Base-by-base conservation (phyloP, 768 basidiomycete genomes). In the Xerocomus brunneocitrinus region DNA sequence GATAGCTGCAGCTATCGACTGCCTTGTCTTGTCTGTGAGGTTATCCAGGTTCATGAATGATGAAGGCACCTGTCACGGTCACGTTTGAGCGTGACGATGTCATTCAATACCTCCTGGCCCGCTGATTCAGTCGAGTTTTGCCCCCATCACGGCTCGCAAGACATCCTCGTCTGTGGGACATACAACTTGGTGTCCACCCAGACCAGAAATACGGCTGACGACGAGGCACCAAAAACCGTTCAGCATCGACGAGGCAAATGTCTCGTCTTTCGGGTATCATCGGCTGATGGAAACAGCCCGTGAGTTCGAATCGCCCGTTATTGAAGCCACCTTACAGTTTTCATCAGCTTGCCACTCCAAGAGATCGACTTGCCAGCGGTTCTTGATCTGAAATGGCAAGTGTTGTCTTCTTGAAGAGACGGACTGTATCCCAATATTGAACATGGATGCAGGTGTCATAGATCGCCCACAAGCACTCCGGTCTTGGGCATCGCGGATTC, bases 61-160 rank as follows among this genome's bases (percentile, higher is more conserved):
- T 73, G 32, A 39, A 10, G 38, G 19, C 0, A 3, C 19, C 19
- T 25, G 40, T 58, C 56, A 55, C 48, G 6, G 58, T 54, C 54
- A 59, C 47, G 25, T 39, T 19, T 5, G 1, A 19, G 19, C 19
- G 8, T 35, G 27, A 5, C 1, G 10, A 56, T 40, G 55, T 4
- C n/a, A 0, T 63, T 79, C 60, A 83, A 91, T 68, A 95, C 93
- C 1, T 69, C 74, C n/a, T 85, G 82, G 62, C 92, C 92, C 9
- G 94, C 93, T 22, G 94, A 97, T 69, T 83, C 88, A 10, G 78
- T 93, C 50, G 97, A 98, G 62, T 98, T 94, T 67, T 94, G 91
- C 60, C 95, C 94, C 5, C 79, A 80, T 52, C 75, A 76, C 12
- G 72, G 73, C 25, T 76, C 75, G 46, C 71, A 75, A 3, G 73